Base-by-base conservation (phyloP, 768 basidiomycete genomes). In the Hypholoma sublateritium region DNA sequence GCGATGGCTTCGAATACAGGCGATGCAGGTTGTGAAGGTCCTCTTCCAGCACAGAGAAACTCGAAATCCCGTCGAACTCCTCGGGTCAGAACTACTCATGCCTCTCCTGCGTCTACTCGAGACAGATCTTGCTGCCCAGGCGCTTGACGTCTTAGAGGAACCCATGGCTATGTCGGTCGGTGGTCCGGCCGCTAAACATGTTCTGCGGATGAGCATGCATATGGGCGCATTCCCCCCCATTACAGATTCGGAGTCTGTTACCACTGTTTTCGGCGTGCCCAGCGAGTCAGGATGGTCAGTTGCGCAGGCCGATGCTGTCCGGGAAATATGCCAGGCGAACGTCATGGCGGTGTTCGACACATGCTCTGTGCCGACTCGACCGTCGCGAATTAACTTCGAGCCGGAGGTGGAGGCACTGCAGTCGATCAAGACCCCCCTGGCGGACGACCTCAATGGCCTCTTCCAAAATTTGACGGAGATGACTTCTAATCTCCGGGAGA, bases 191-290 rank as follows among this genome's bases (percentile, higher is more conserved):
- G 91, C 92, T 0, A 89, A 89, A 57, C 89, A 93, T 62, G 90
- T 95, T n/a, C 77, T 95, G 21, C 84, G 92, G 5, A 93, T 95
- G 91, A 94, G 93, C 70, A 87, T 95, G 84, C 87, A 89, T 60
- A 68, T 80, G 21, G 81, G 79, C 25, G 62, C 69, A 6, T 70
- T 72, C 34, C 67, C 74, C 25, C 67, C 74, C 12, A 39, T 56
- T 16, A 46, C 62, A 22, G 74, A 79, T 42, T 74, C 79, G 11
- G 83, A 88, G 37, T 78, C 82, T 5, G 75, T 79, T 6, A 83
- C 86, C 1, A 87, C 85, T 21, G 80, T 95, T 12, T 95, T 95
- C 66, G 93, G 94, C 14, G 77, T 91, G 21, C 88, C 91, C 1
- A 80, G 87, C 55, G 84, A 86, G 37, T 91, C 89, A 3, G 95